phyloP scores from a whole-genome alignment of 179 eudicot genomes.

The Beta corolliflora region DNA sequence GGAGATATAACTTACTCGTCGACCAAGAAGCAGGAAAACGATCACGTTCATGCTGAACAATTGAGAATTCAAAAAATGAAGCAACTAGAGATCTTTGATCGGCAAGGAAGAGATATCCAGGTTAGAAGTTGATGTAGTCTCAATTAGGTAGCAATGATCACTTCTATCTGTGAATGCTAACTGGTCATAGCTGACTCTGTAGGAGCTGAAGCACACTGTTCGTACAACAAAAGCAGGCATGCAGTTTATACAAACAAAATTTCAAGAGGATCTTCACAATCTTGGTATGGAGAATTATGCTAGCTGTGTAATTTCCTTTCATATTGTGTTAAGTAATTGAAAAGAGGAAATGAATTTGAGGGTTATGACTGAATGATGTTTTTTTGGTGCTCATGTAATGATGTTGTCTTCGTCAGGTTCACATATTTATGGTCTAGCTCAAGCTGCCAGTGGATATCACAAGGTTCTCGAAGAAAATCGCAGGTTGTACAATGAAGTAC shows the following conservation, averaged over 20 bases:
- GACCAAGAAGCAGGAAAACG: slow-evolving; percentile 42
- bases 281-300: slow-evolving; percentile 53
- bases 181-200: slow-evolving; percentile 11
- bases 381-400: background rate
- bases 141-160: background rate
- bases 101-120: slow-evolving; percentile 69
- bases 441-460: slow-evolving; percentile 97
- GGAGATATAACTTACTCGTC: slow-evolving; percentile 39
- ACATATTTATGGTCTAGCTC: slow-evolving; percentile 79
- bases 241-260: slow-evolving; percentile 89
- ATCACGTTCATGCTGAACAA: slow-evolving; percentile 45
- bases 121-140: slow-evolving; percentile 34
- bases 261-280: slow-evolving; percentile 77
- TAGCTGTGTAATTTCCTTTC: slow-evolving; percentile 3
- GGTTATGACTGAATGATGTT: background rate
- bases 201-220: slow-evolving; percentile 82
- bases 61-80: slow-evolving; percentile 50
- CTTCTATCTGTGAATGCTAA: slow-evolving; percentile 1
- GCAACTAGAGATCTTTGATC: slow-evolving; percentile 56
- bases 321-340: background rate
- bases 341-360: slow-evolving; percentile 1
- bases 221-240: slow-evolving; percentile 85
- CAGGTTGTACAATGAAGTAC: slow-evolving; percentile 93
- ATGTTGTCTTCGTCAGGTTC: slow-evolving; percentile 46
- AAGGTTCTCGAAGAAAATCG: slow-evolving; percentile 95